phyloP scores from a whole-genome alignment of 106 monocot species.

The Narthecium ossifragum region DNA sequence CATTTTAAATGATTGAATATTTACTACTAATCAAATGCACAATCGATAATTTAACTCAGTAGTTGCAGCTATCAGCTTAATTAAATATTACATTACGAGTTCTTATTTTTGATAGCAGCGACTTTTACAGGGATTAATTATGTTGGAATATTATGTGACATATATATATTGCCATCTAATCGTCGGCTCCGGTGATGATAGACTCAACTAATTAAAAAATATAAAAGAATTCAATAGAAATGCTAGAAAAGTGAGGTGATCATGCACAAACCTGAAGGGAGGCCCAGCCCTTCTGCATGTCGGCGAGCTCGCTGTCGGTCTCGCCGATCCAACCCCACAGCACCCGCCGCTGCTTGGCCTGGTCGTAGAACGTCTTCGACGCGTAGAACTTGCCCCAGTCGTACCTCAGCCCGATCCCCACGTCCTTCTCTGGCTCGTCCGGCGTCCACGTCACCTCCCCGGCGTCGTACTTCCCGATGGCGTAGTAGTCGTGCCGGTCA shows the following conservation, averaged over 20 bases:
- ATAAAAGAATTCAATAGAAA: neutral
- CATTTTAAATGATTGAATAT: no score
- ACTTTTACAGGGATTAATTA: no score
- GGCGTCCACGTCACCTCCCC: conserved; percentile 29
- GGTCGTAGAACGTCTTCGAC: conserved; percentile 64
- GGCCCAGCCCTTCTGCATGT: conserved; percentile 63
- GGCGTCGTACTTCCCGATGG: conserved; percentile 33
- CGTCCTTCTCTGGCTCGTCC: conserved; percentile 33
- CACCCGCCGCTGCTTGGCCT: conserved; percentile 28
- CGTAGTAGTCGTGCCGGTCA: conserved; percentile 51
- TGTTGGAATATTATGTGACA: no score
- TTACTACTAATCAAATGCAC: no score
- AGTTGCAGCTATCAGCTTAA: no score
- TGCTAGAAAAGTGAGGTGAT: no score
- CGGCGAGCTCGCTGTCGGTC: conserved; percentile 58
- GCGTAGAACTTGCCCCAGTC: conserved; percentile 75
- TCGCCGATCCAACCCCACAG: conserved; percentile 73
- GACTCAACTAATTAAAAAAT: no score
- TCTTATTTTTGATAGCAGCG: no score
- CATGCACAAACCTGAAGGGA: conserved; percentile 33
- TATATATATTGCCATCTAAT: no score
- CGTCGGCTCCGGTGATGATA: no score
- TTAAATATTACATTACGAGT: no score
- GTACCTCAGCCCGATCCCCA: conserved; percentile 55
- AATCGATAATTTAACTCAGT: no score